Conservation (phyloP, 768 basidiomycete genomes). For the Tricholoma sp. region DNA sequence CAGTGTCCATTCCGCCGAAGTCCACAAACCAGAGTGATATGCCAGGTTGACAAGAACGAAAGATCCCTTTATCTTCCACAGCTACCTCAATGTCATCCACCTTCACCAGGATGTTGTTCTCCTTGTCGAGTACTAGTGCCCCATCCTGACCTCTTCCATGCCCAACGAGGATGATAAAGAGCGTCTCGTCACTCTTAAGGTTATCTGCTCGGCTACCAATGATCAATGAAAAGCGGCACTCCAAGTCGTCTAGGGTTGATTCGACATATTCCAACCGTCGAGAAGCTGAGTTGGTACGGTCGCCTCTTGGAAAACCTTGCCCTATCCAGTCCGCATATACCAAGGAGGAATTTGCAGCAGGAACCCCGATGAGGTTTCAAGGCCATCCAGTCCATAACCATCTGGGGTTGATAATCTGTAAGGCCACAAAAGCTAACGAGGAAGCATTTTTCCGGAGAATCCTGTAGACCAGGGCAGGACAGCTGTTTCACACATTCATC, state of each 20-base stretch:
- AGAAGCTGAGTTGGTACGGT: not conserved
- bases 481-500: not conserved
- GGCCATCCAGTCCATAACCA: not conserved
- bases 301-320: not conserved
- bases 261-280: not conserved
- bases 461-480: not conserved
- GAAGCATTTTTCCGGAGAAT: not conserved
- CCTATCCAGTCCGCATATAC: not conserved
- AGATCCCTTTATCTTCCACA: not conserved
- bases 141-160: not conserved
- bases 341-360: not conserved
- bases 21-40: not conserved
- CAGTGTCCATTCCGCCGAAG: not conserved
- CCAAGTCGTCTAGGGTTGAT: not conserved
- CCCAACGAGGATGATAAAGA: not conserved
- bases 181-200: not conserved
- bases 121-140: not conserved
- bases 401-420: not conserved
- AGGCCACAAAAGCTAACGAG: not conserved
- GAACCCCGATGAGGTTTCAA: not conserved
- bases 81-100: not conserved
- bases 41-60: not conserved
- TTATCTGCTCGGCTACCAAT: not conserved
- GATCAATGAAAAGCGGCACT: not conserved
- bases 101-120: not conserved